Evolutionary conservation across 164 flowering plant genomes (phyloP).

Genomic region (Annona squamosa): DNA sequence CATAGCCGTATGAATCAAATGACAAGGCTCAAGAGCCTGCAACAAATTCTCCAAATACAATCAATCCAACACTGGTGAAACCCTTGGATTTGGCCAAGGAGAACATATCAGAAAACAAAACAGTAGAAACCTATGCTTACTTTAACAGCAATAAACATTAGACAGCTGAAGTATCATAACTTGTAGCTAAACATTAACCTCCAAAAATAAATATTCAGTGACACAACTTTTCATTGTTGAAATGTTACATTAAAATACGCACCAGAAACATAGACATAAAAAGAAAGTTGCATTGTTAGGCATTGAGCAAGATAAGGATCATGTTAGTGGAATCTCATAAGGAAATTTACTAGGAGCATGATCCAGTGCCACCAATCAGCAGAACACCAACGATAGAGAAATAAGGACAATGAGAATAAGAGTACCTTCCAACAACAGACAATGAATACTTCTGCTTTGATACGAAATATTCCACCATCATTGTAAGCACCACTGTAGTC

Average conservation of each 20-base stretch:
- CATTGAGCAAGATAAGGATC: no score
- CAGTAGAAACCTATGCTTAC: no score
- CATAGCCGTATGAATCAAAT: slow-evolving; percentile 76
- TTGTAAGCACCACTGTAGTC: slow-evolving; percentile 80
- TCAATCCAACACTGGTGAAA: slow-evolving; percentile 84
- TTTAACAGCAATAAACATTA: no score
- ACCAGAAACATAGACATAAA: neutral
- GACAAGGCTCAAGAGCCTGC: slow-evolving; percentile 95
- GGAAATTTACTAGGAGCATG: no score
- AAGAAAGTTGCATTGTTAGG: neutral
- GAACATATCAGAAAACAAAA: slow-evolving; percentile 26
- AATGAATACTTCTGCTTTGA: slow-evolving; percentile 50
- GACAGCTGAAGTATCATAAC: no score
- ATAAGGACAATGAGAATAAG: neutral
- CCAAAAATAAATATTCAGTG: no score
- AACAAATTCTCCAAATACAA: slow-evolving; percentile 82
- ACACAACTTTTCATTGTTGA: neutral
- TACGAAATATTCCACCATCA: slow-evolving; percentile 67
- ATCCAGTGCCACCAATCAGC: no score
- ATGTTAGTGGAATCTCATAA: no score
- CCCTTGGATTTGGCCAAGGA: slow-evolving; percentile 34
- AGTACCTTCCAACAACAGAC: slow-evolving; percentile 57
- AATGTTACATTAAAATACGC: neutral
- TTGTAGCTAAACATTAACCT: no score
- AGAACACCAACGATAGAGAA: no score